phyloP scores from a whole-genome alignment of 305 asterid genomes.

The Fraxinus velutina region DNA sequence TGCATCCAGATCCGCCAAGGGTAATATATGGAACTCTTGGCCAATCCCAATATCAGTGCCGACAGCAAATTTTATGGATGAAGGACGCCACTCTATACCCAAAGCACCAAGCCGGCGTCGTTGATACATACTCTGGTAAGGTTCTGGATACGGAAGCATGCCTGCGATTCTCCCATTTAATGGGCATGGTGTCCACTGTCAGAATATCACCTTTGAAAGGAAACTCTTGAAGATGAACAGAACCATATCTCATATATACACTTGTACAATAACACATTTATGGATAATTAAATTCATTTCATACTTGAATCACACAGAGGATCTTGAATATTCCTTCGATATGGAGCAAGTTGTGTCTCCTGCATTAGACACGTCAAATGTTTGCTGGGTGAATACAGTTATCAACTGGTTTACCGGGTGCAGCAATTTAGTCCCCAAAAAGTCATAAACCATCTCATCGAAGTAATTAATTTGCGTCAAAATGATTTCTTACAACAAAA shows the following conservation, averaged over 20 bases:
- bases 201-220: slow-evolving; percentile 16
- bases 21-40: slow-evolving; percentile 73
- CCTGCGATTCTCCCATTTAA: slow-evolving; percentile 47
- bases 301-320: slow-evolving; percentile 90
- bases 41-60: slow-evolving; percentile 83
- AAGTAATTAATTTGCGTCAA: neutral
- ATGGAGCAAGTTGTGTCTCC: slow-evolving; percentile 89
- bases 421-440: slow-evolving; percentile 17
- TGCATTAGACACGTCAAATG: slow-evolving; percentile 44
- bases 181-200: slow-evolving; percentile 20
- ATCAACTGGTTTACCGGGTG: slow-evolving; percentile 8
- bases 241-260: slow-evolving; percentile 1
- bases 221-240: slow-evolving; percentile 8
- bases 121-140: slow-evolving; percentile 88
- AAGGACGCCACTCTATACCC: slow-evolving; percentile 91
- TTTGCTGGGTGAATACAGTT: slow-evolving; percentile 16
- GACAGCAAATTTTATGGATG: slow-evolving; percentile 75
- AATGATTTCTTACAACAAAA: neutral
- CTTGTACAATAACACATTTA: neutral
- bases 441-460: neutral
- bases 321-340: slow-evolving; percentile 81
- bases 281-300: slow-evolving; percentile 33
- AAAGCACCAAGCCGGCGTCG: slow-evolving; percentile 83
- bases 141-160: slow-evolving; percentile 98
- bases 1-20: slow-evolving; percentile 76